Evolutionary conservation across 139 green algal genomes (phyloP).

Genomic region (Coelastrella sp.): DNA sequence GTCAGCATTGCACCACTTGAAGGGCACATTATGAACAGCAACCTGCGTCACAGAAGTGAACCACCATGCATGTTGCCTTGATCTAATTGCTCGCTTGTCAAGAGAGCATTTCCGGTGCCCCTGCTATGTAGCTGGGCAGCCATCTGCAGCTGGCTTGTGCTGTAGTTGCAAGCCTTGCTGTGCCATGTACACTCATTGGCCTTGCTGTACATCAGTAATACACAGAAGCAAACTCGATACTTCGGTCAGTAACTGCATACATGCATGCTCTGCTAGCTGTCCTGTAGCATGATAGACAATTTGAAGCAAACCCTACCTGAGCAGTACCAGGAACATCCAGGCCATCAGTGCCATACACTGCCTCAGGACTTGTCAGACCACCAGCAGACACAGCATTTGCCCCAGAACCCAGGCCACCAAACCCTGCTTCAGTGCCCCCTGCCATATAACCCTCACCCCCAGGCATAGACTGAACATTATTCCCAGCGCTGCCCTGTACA

Average conservation of each 20-base stretch:
- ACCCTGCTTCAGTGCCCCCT: background rate
- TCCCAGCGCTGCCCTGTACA: slow-evolving; percentile 7
- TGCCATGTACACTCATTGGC: too few relatives aligned
- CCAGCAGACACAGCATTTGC: too few relatives aligned
- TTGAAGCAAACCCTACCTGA: background rate
- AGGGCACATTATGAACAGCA: slow-evolving; percentile 48
- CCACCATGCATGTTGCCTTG: background rate
- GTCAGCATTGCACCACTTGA: slow-evolving; percentile 50
- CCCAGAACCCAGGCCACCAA: background rate
- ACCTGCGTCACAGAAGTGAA: slow-evolving; percentile 22
- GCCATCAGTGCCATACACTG: slow-evolving; percentile 20
- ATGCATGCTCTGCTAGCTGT: background rate
- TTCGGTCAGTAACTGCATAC: too few relatives aligned
- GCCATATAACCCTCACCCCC: slow-evolving; percentile 22
- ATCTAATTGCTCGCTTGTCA: too few relatives aligned
- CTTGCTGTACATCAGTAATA: too few relatives aligned
- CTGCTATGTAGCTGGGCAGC: too few relatives aligned
- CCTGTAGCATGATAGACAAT: background rate
- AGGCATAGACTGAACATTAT: background rate
- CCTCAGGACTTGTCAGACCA: background rate
- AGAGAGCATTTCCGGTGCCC: too few relatives aligned
- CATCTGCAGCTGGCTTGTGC: too few relatives aligned
- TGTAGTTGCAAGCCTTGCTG: too few relatives aligned
- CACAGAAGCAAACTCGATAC: too few relatives aligned
- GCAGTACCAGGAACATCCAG: slow-evolving; percentile 25